Base-by-base conservation (phyloP, 140 eudicot species). In the Oenanthe javanica region DNA sequence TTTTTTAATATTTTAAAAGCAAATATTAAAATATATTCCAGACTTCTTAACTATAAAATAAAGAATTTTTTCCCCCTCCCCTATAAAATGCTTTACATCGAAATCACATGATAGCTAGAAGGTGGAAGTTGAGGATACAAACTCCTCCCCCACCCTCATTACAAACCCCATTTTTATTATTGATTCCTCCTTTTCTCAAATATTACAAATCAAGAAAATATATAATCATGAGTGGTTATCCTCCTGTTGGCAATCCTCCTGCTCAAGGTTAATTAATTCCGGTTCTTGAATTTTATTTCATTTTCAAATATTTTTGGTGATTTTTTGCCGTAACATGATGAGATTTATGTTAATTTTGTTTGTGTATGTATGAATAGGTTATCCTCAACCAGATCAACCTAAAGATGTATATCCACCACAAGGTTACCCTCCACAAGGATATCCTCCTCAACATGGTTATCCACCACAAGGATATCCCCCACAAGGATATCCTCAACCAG, bases 191-290 rank as follows among this genome's bases (percentile, higher is more conserved):
- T 61, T 19, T 61, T 27, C 73, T 31, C 46, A 71, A 4, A 43
- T 43, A 40, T 61, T 10, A 61, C 70, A 61, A 5, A 61, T 23
- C 38, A 61, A 23, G 36, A 61, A 9, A 61, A 8, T 23, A 42
- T 4, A 0, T 36, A 40, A 36, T 42, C 49, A 71, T 71, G 76
- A 71, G 76, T 43, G 46, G 46, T 71, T 71, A 71, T 71, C 76
- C 76, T 71, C 76, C 76, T 18, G 76, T 71, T 38, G 76, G 23
- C 25, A 71, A 71, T 71, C 76, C 76, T 71, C 76, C 76, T 42
- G 8, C 76, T 71, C 76, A 71, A 71, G 76, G 76, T 71, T 36
- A 36, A 36, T 36, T 7, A 70, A 19, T 59, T 36, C 9, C 73
- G 4, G 6, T 70, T 38, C 4, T 4, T 15, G 0, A 66, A 55